Conservation (phyloP, 2,329 filamentous ascomycete genomes). For the Metarhizium album region DNA sequence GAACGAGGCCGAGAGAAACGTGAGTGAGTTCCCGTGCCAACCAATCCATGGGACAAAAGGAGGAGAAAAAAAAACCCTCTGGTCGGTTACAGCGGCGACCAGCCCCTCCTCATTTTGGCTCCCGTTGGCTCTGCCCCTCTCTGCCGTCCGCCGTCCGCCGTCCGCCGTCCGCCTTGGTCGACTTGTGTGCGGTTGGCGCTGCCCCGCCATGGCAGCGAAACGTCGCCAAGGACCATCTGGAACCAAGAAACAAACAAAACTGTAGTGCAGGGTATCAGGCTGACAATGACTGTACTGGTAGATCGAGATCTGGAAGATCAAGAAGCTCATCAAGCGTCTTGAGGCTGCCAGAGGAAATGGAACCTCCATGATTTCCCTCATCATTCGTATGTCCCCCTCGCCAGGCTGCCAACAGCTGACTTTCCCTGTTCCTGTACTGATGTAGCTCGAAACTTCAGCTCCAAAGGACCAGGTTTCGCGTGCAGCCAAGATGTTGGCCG, state of each 20-base stretch:
- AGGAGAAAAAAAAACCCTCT: constrained; percentile 9
- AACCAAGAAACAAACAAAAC: neutral
- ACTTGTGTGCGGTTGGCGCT: constrained; percentile 8
- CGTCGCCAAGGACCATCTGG: neutral
- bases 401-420: neutral
- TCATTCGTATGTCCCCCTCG: constrained; percentile 64
- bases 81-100: neutral
- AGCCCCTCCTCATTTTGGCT: constrained; percentile 2
- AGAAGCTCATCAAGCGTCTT: constrained; percentile 98
- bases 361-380: constrained; percentile 98
- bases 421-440: constrained; percentile 3
- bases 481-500: constrained; percentile 98
- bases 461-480: constrained; percentile 97
- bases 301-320: constrained; percentile 91
- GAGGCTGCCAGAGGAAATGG: constrained; percentile 96
- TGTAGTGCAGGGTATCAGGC: neutral
- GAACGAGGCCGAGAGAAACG: constrained; percentile 97
- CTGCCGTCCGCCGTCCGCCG: neutral
- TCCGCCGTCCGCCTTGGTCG: neutral
- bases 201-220: constrained; percentile 19
- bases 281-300: constrained; percentile 19
- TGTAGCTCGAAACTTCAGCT: constrained; percentile 37
- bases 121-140: neutral
- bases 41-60: too few relatives aligned
- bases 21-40: constrained; percentile 27